These are phyloP conservation scores for Lasiosphaeris hirsuta DNA, from an alignment of 495 filamentous ascomycete species.

Conservation along the genomic window DNA sequence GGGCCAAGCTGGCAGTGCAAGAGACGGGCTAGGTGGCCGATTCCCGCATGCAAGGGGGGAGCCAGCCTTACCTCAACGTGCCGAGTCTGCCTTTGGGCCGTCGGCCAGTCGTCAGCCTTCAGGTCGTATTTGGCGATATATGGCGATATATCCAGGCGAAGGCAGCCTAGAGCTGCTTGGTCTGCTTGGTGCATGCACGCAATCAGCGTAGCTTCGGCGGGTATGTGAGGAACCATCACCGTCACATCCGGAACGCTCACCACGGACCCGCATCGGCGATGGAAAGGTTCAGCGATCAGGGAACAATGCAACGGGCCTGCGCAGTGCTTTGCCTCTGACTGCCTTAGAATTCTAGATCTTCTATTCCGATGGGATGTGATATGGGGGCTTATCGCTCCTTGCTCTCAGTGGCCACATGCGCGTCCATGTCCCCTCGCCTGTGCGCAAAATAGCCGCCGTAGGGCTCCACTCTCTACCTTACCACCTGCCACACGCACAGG, in stretches of 20 bases:
- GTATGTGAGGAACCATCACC: constrained; percentile 28
- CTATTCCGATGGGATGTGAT: constrained; percentile 1
- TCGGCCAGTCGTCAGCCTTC: constrained; percentile 2
- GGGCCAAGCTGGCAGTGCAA: too few species aligned
- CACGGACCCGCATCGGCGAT: neutral
- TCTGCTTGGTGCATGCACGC: constrained; percentile 28
- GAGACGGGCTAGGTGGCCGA: neutral
- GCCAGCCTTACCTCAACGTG: neutral
- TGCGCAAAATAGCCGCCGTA: constrained; percentile 18
- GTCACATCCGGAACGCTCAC: constrained; percentile 2
- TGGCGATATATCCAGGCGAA: constrained; percentile 11
- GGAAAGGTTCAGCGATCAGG: neutral
- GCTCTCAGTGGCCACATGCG: neutral
- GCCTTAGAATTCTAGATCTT: too few species aligned
- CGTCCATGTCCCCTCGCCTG: neutral
- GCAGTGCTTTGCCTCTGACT: too few species aligned
- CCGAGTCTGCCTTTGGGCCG: neutral
- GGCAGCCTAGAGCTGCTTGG: constrained; percentile 5
- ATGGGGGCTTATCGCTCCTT: neutral
- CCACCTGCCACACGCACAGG: neutral
- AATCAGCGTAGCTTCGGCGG: constrained; percentile 38
- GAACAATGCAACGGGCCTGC: too few species aligned
- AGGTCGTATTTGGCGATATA: too few species aligned
- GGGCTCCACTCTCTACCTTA: neutral
- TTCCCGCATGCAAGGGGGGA: neutral